Conservation (phyloP, 208 protist species). For the Porcisia hertigi region DNA sequence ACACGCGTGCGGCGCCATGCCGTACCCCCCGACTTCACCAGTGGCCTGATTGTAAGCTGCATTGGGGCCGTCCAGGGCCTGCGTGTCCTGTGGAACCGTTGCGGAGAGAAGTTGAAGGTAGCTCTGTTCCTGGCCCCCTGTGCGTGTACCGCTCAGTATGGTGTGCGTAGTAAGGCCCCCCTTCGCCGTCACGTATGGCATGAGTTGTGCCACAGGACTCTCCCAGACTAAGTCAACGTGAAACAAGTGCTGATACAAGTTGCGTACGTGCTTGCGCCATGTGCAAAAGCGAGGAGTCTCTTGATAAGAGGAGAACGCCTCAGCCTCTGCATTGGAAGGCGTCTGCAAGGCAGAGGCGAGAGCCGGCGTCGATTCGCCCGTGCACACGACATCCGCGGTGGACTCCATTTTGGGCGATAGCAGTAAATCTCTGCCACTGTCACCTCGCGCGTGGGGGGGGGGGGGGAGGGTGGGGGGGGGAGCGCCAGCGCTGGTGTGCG, state of each 20-base stretch:
- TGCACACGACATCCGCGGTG: conserved; percentile 13
- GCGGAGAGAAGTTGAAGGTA: conserved; percentile 83
- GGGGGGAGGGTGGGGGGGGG: neutral
- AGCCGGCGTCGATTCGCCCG: conserved; percentile 1
- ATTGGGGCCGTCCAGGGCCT: conserved; percentile 45
- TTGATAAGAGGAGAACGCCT: conserved; percentile 53
- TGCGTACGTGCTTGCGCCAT: conserved; percentile 87
- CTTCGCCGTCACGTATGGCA: conserved; percentile 80
- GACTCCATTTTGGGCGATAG: conserved; percentile 6
- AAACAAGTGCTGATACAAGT: conserved; percentile 88
- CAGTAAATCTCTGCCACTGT: neutral
- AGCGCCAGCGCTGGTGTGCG: neutral
- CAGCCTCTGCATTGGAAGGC: conserved; percentile 10
- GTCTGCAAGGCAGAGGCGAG: conserved; percentile 12
- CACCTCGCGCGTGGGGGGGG: neutral
- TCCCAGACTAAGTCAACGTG: conserved; percentile 91
- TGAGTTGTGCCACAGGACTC: conserved; percentile 70
- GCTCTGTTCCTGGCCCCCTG: conserved; percentile 80
- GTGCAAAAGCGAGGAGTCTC: conserved; percentile 74
- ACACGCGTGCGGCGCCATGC: conserved; percentile 68
- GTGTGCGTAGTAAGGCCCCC: conserved; percentile 67
- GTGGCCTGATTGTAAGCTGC: conserved; percentile 77
- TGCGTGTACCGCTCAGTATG: conserved; percentile 75
- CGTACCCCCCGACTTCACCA: conserved; percentile 91
- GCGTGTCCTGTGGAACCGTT: conserved; percentile 55